These are phyloP conservation scores for Evansstolkia leycettana DNA, from an alignment of 495 filamentous ascomycete species.

Conservation along the genomic window DNA sequence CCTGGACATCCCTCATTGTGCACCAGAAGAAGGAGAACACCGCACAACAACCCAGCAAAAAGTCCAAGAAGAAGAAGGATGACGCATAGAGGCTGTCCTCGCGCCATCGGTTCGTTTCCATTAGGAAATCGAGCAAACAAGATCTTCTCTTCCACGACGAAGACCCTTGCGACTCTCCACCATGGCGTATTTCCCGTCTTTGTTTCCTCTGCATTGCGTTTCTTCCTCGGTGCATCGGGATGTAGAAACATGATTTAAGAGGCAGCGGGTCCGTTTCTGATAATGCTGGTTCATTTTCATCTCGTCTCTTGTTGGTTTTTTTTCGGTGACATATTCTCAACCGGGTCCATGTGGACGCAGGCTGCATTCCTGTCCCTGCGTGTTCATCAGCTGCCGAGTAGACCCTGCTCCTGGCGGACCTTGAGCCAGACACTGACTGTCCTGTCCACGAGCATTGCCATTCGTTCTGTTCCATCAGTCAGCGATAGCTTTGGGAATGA, in stretches of 20 bases:
- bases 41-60: slow-evolving; percentile 39
- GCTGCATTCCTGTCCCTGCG: too few species aligned
- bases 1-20: slow-evolving; percentile 61
- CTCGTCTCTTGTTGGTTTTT: slow-evolving; percentile 3
- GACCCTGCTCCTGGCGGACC: too few species aligned
- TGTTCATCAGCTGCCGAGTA: too few species aligned
- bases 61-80: slow-evolving; percentile 56
- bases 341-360: not conserved
- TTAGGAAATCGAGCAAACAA: too few species aligned
- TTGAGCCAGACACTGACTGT: too few species aligned
- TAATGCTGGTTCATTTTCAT: slow-evolving; percentile 2
- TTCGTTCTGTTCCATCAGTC: too few species aligned
- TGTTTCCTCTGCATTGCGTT: slow-evolving; percentile 2
- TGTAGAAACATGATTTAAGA: slow-evolving; percentile 21
- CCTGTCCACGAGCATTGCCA: too few species aligned
- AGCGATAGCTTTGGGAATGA: too few species aligned
- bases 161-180: too few species aligned
- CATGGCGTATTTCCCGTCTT: too few species aligned
- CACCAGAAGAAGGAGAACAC: slow-evolving; percentile 65
- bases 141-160: too few species aligned
- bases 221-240: slow-evolving; percentile 5
- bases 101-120: not conserved
- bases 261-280: slow-evolving; percentile 5
- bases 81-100: slow-evolving; percentile 17
- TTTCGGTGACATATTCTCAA: not conserved